Base-by-base conservation (phyloP, 108 stramenopile species). In the Pseudonitzschia multiseries region DNA sequence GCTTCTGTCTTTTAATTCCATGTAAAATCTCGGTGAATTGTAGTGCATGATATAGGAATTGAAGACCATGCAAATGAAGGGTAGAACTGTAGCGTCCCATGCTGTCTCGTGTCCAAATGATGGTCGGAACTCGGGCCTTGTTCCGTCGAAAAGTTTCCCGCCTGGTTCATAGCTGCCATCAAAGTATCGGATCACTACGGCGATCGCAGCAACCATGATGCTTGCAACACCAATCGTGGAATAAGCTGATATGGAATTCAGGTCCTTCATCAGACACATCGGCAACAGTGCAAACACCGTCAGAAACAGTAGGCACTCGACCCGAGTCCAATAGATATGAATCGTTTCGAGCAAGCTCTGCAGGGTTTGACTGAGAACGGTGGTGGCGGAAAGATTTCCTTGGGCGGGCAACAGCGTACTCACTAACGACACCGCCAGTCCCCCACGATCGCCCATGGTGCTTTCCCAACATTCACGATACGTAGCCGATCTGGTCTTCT, bases 1-100 rank as follows among this genome's bases (percentile, higher is more conserved):
- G 28, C 79, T 94, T 61, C 81, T 77, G 51, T 90, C 68, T 79
- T 91, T 84, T 8, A 97, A 76, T 77, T 97, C 94, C 24, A 65
- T 74, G 76, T 85, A 94, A 76, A 88, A 97, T 60, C 89, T 75
- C 4, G 94, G 92, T 28, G 91, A 85, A 73, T 97, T 97, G 87
- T 92, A 86, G 77, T 95, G 92, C 31, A 89, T 88, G 32, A 74
- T 62, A 0, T 62, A 62, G 26, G 61, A 63, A 18, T 83, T 70
- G 67, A 78, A 86, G 52, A 70, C 68, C 85, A 89, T 89, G 61
- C 85, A 82, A 20, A 79, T 81, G 44, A 86, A 72, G 2, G 83
- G 72, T 29, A 86, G 72, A 13, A 81, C 71, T 2, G 65, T 17
- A 21, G 43, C 40, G n/a, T 66, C 62, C 73, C 69, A 80, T 24